These are phyloP conservation scores for Neopestalotiopsis clavispora DNA, from an alignment of 2,329 filamentous ascomycete genomes.

Conservation along the genomic window DNA sequence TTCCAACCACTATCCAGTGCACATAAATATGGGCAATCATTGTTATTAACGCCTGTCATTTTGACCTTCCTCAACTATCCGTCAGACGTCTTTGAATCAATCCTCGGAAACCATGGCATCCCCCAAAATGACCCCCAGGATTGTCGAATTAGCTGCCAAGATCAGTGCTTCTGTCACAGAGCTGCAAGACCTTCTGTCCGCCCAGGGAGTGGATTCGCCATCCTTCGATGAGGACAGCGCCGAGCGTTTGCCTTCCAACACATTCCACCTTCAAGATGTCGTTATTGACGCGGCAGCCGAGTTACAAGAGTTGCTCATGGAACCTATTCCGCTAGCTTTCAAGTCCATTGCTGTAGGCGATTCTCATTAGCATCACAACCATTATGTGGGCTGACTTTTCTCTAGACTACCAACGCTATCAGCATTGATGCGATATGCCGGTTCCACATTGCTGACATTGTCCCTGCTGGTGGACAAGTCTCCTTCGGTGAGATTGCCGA, in stretches of 20 bases:
- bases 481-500: slow-evolving; percentile 33
- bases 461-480: slow-evolving; percentile 31
- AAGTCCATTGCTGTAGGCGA: slow-evolving; percentile 11
- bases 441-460: slow-evolving; percentile 33
- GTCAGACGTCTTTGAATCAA: no score
- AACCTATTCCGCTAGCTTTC: slow-evolving; percentile 11
- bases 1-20: no score
- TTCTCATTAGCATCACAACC: neutral
- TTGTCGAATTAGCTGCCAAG: neutral
- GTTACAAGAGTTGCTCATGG: slow-evolving; percentile 21
- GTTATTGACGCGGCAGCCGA: slow-evolving; percentile 22
- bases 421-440: slow-evolving; percentile 35
- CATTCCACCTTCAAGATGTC: neutral
- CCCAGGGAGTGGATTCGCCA: slow-evolving; percentile 6
- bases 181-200: slow-evolving; percentile 3
- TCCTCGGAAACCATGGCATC: no score
- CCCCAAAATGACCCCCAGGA: neutral
- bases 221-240: slow-evolving; percentile 21
- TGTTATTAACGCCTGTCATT: no score
- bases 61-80: no score
- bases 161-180: slow-evolving; percentile 13
- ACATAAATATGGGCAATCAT: no score
- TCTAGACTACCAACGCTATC: slow-evolving; percentile 20
- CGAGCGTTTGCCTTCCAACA: neutral
- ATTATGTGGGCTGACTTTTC: no score